phyloP scores from a whole-genome alignment of 2,329 filamentous ascomycete species.

The Trichoderma oligosporum region DNA sequence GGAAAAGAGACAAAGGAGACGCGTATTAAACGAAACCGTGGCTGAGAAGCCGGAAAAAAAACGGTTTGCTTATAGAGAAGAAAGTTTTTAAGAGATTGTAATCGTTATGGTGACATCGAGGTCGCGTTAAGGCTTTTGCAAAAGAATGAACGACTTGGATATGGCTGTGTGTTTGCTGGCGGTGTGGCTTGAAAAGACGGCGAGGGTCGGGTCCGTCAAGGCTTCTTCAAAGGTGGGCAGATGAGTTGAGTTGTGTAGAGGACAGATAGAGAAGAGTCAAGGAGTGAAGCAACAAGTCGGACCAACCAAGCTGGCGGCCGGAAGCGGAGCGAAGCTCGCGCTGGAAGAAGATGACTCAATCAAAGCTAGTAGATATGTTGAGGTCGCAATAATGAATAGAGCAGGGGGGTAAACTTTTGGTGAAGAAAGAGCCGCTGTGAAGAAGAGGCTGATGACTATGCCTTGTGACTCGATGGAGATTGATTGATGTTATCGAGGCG shows the following conservation, averaged over 20 bases:
- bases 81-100: slow-evolving; percentile 33
- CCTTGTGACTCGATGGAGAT: slow-evolving; percentile 9
- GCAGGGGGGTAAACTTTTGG: slow-evolving; percentile 23
- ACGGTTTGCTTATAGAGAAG: slow-evolving; percentile 24
- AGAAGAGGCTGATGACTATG: slow-evolving; percentile 21
- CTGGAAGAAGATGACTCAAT: slow-evolving; percentile 25
- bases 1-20: slow-evolving; percentile 36
- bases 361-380: slow-evolving; percentile 20
- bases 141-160: slow-evolving; percentile 21
- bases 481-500: slow-evolving; percentile 3
- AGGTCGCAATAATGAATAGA: slow-evolving; percentile 22
- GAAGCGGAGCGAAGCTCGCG: slow-evolving; percentile 33
- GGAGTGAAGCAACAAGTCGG: slow-evolving; percentile 22
- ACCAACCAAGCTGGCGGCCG: slow-evolving; percentile 27
- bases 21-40: slow-evolving; percentile 34
- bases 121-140: slow-evolving; percentile 28
- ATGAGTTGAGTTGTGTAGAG: slow-evolving; percentile 2
- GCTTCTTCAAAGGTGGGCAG: neutral
- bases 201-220: slow-evolving; percentile 32
- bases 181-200: slow-evolving; percentile 22
- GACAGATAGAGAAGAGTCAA: neutral
- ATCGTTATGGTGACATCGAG: slow-evolving; percentile 46
- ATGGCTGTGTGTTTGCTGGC: neutral
- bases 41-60: slow-evolving; percentile 24
- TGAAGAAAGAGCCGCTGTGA: slow-evolving; percentile 20